Evolutionary conservation across 805 yeast genomes (phyloP), one percentile per base, ranked within the genome.

Genomic region (Candida vaughaniae): DNA sequence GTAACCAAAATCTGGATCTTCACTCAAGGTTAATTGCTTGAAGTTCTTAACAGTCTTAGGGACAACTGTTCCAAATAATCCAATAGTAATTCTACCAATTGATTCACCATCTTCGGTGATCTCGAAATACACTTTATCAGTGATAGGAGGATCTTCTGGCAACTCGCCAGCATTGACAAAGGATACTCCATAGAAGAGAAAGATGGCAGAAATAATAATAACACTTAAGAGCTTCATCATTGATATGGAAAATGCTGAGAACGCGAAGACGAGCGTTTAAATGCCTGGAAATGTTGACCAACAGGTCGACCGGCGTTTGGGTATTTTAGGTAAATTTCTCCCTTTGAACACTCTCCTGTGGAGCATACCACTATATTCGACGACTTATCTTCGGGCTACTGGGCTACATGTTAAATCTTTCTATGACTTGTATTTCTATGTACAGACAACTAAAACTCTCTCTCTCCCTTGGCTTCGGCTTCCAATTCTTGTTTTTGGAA

Each of bases 11-110:
- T 69, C 70, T 19, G 49, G 46, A 55, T 67, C 65, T 48, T 62
- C 69, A 36, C 72, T 77, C 42, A 82, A 89, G 65, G 84, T 75
- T 58, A 90, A 77, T 46, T 95, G 95, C 71, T 95, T 83, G 85
- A 90, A 90, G 78, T 90, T 90, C 71, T 85, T 95, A 51, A 95
- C 83, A 47, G 97, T 90, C 79, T 88, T 90, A 71, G 97, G 97
- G 51, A 85, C 93, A 54, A 82, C 85, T 60, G 80, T 77, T 33
- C 96, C 97, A 56, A 82, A 91, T 35, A 91, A 73, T 9, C 97
- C 98, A 59, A 91, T 70, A 42, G 82, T 85, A 47, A 91, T 73
- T 59, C 95, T 78, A 33, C 99, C 99, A 32, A 90, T 66, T 4
- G 69, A 54, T 60, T 80, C 68, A 35, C 79, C 95, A 41, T 89